Conservation (phyloP, 345 rosid species). For the Arabidopsis thaliana region DNA sequence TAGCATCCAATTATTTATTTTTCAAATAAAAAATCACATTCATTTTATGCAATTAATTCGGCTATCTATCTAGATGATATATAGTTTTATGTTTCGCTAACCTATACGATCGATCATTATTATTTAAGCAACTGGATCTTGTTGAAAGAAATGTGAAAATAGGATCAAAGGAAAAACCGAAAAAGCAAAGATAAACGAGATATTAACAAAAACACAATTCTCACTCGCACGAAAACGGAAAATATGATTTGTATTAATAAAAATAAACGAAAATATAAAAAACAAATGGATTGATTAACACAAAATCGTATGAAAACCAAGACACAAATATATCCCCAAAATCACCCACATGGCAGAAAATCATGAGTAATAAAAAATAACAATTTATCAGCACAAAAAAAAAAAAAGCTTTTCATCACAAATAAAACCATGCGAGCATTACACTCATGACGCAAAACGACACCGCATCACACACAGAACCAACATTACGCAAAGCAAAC, state of each 20-base stretch:
- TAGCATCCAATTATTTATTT: no score
- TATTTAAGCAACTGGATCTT: not conserved
- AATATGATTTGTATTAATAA: not conserved
- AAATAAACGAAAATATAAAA: not conserved
- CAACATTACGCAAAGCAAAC: constrained; percentile 30
- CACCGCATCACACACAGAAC: constrained; percentile 20
- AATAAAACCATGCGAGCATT: constrained; percentile 29
- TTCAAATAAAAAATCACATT: no score
- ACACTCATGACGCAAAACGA: constrained; percentile 33
- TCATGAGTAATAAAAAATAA: constrained; percentile 17
- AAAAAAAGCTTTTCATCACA: constrained; percentile 32
- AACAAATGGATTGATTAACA: constrained; percentile 7
- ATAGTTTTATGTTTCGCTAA: not conserved
- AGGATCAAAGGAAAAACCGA: not conserved
- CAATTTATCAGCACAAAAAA: constrained; percentile 6
- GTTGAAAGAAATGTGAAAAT: not conserved
- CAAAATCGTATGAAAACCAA: constrained; percentile 8
- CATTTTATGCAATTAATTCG: no score
- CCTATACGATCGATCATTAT: not conserved
- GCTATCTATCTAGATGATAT: no score
- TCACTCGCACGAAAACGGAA: constrained; percentile 3
- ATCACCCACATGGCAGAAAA: constrained; percentile 7
- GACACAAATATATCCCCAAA: constrained; percentile 3
- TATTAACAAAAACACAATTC: not conserved
- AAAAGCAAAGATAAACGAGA: not conserved